Evolutionary conservation across 495 filamentous ascomycete genomes (phyloP).

Genomic region (Neurospora intermedia): DNA sequence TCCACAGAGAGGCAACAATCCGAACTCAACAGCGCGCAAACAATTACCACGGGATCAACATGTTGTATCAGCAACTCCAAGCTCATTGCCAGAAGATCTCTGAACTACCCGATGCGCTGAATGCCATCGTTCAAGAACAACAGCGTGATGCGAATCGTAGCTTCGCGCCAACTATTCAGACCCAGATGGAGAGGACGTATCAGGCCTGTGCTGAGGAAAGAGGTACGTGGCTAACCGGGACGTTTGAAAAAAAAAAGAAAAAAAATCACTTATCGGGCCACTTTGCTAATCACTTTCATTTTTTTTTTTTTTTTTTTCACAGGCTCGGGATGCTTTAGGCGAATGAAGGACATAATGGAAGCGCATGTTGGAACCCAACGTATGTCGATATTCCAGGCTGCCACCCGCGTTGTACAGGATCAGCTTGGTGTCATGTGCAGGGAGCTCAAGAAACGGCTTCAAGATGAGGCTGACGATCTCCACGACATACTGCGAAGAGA

Average conservation of each 20-base stretch:
- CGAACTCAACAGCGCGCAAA: conserved; percentile 10
- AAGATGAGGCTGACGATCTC: conserved; percentile 29
- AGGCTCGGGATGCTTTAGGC: conserved; percentile 33
- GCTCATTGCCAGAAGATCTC: conserved; percentile 26
- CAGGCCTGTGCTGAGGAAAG: conserved; percentile 33
- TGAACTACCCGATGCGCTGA: conserved; percentile 19
- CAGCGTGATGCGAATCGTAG: conserved; percentile 48
- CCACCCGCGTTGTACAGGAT: conserved; percentile 31
- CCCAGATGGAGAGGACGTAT: conserved; percentile 40
- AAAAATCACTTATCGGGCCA: background rate
- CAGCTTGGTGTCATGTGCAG: conserved; percentile 29
- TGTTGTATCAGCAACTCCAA: conserved; percentile 30
- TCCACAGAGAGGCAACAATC: conserved; percentile 25
- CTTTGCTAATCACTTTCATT: background rate
- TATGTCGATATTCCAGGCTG: conserved; percentile 41
- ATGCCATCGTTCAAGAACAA: conserved; percentile 24
- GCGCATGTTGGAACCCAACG: conserved; percentile 34
- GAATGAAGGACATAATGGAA: conserved; percentile 48
- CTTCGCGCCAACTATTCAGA: conserved; percentile 35
- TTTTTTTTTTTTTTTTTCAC: too few relatives aligned
- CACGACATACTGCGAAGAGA: conserved; percentile 34
- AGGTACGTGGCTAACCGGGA: conserved; percentile 16
- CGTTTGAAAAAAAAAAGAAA: conserved; percentile 1
- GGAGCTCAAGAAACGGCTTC: conserved; percentile 25
- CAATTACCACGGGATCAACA: conserved; percentile 15